Evolutionary conservation across 441 rosid genomes (phyloP).

Genomic region (Raphanus hybrid): DNA sequence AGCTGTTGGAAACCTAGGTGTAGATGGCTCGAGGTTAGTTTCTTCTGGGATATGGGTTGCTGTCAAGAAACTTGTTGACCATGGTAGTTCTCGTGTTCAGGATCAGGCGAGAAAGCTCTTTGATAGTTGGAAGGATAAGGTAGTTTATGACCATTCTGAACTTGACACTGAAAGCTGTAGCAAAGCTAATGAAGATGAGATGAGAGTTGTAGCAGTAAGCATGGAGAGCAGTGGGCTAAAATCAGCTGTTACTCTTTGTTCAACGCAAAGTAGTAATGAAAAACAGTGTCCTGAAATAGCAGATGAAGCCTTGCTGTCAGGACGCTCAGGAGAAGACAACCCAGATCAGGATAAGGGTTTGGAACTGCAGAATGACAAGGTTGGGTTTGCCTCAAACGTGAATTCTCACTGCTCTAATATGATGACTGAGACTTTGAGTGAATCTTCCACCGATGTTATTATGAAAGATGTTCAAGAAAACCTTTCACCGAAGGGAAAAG

Average conservation of each 20-base stretch:
- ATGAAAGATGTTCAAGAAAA: conserved; percentile 54
- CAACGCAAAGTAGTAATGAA: conserved; percentile 44
- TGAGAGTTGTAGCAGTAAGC: conserved; percentile 34
- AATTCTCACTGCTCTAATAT: conserved; percentile 39
- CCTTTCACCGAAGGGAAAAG: conserved; percentile 48
- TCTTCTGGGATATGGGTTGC: conserved; percentile 86
- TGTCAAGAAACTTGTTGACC: conserved; percentile 72
- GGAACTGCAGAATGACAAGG: conserved; percentile 44
- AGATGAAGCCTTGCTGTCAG: conserved; percentile 47
- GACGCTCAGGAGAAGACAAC: conserved; percentile 47
- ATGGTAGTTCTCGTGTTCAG: conserved; percentile 65
- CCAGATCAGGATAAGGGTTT: conserved; percentile 48
- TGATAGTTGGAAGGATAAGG: conserved; percentile 66
- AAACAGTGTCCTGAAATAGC: conserved; percentile 47
- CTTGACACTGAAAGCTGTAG: conserved; percentile 46
- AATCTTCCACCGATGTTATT: conserved; percentile 31
- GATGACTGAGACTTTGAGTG: conserved; percentile 48
- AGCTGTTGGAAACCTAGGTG: conserved; percentile 78
- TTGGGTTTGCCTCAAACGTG: conserved; percentile 33
- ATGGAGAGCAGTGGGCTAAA: conserved; percentile 47
- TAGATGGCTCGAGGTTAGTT: conserved; percentile 64
- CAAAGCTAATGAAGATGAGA: conserved; percentile 40
- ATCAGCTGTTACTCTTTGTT: conserved; percentile 47
- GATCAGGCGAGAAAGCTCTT: conserved; percentile 73
- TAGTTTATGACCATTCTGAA: conserved; percentile 44